Base-by-base conservation (phyloP, 257 asterid genomes). In the Eustoma russellianum region DNA sequence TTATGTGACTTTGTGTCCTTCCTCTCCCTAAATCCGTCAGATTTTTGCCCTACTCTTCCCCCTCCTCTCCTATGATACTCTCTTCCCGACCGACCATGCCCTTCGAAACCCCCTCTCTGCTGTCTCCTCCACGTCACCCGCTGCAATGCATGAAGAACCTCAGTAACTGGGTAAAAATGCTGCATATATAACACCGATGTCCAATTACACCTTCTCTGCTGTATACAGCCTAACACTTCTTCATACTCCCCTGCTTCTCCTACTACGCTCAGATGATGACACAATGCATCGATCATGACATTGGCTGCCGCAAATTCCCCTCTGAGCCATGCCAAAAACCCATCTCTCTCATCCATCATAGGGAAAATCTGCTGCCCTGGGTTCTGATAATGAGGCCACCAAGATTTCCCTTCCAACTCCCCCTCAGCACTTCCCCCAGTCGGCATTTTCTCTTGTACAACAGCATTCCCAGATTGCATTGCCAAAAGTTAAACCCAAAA, bases 261-360 rank as follows among this genome's bases (percentile, higher is more conserved):
- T 46, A 77, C 74, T 33, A 64, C 55, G 64, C 80, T 67, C 66
- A 90, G 54, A 66, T 90, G 98, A 68, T 83, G 82, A 71, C 98
- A 86, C 56, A 90, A 65, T 6, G 96, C 85, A 62, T 90, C 96
- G 17, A 90, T 90, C 47, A 90, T 86, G 52, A 93, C 96, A 43
- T 90, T 90, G 3, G 98, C 85, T 3, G 98, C 96, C 0, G 96
- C 98, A 19, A 90, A 90, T 72, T 90, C 98, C 11, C 93, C 88
- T 43, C 95, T 73, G 57, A 90, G 50, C 98, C 98, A 86, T 64
- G 79, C 52, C 72, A 85, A 43, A 55, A 85, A 68, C 62, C 80
- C 94, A 17, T 88, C 94, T 73, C 86, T 77, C 59, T 85, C 94
- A 61, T 82, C 90, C 77, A 75, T 54, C 62, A 63, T 84, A 60